A percentile compares a stretch with the other conserved stretches of the same genome.
These are phyloP conservation scores for Mixia osmundae DNA, from an alignment of 1,284 basidiomycete species.

Conservation along the genomic window DNA sequence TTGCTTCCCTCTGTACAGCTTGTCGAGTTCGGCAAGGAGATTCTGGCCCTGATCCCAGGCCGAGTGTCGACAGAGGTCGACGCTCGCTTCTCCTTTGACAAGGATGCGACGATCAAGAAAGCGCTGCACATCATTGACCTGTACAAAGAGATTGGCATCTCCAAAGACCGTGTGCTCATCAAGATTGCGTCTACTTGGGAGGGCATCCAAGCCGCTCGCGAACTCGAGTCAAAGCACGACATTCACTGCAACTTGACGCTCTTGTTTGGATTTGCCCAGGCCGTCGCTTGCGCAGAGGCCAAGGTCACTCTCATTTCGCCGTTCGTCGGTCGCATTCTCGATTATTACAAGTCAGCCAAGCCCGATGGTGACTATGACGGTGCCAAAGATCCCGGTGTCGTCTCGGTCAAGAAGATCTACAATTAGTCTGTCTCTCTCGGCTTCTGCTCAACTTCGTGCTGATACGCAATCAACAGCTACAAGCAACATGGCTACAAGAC, in stretches of 20 bases:
- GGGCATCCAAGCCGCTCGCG: slow-evolving; percentile 93
- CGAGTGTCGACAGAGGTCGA: slow-evolving; percentile 99
- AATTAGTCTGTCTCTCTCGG: slow-evolving; percentile 27
- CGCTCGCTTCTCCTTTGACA: slow-evolving; percentile 89
- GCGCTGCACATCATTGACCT: slow-evolving; percentile 81
- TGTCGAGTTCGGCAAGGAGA: slow-evolving; percentile 90
- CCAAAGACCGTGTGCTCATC: slow-evolving; percentile 84
- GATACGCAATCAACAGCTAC: slow-evolving; percentile 41
- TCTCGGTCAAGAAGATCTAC: slow-evolving; percentile 88
- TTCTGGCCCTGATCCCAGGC: slow-evolving; percentile 84
- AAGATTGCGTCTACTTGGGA: slow-evolving; percentile 99
- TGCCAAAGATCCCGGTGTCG: slow-evolving; percentile 85
- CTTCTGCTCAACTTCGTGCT: neutral
- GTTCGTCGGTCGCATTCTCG: slow-evolving; percentile 90
- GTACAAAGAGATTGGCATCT: slow-evolving; percentile 73
- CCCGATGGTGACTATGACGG: slow-evolving; percentile 60
- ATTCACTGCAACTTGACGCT: slow-evolving; percentile 99
- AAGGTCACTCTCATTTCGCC: slow-evolving; percentile 95
- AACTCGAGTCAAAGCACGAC: slow-evolving; percentile 71
- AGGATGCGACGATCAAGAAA: slow-evolving; percentile 72
- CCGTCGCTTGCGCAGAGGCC: slow-evolving; percentile 95
- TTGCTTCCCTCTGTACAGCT: slow-evolving; percentile 31
- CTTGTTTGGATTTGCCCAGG: slow-evolving; percentile 93
- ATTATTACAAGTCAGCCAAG: slow-evolving; percentile 82
- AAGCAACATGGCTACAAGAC: slow-evolving; percentile 97